phyloP scores from a whole-genome alignment of 2,329 filamentous ascomycete genomes.

The Diaporthe citrichinensis region DNA sequence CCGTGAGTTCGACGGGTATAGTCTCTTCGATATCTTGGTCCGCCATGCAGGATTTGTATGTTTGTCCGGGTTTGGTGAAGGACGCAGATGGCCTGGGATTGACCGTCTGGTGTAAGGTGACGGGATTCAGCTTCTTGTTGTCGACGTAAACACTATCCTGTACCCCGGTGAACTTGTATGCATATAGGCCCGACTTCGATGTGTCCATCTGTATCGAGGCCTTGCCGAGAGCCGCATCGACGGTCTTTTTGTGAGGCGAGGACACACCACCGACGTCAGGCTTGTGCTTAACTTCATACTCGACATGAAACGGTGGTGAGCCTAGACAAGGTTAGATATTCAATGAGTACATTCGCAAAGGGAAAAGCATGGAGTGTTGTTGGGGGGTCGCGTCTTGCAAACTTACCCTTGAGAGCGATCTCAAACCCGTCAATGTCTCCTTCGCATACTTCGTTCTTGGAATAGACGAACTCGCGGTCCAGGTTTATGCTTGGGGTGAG shows the following conservation, averaged over 20 bases:
- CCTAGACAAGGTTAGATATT: slow-evolving; percentile 63
- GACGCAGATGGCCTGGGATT: slow-evolving; percentile 85
- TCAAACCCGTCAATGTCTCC: slow-evolving; percentile 94
- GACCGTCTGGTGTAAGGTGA: slow-evolving; percentile 85
- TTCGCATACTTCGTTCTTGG: slow-evolving; percentile 90
- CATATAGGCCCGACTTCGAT: slow-evolving; percentile 83
- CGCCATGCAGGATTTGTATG: slow-evolving; percentile 94
- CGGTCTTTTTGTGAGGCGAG: slow-evolving; percentile 76
- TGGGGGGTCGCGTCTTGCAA: not conserved
- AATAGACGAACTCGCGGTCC: slow-evolving; percentile 65
- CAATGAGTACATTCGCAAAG: not conserved
- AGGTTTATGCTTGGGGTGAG: slow-evolving; percentile 74
- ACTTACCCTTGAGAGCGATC: slow-evolving; percentile 80
- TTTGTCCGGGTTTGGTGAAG: slow-evolving; percentile 89
- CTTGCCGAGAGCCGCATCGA: slow-evolving; percentile 83
- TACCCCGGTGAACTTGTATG: slow-evolving; percentile 87
- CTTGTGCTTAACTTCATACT: slow-evolving; percentile 85
- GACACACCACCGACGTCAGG: slow-evolving; percentile 73
- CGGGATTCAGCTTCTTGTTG: slow-evolving; percentile 72
- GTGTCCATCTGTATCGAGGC: slow-evolving; percentile 91
- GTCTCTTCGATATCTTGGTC: slow-evolving; percentile 86
- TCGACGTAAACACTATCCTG: slow-evolving; percentile 90
- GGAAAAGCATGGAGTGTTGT: not conserved
- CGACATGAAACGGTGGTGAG: slow-evolving; percentile 83
- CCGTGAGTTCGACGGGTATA: slow-evolving; percentile 88